Base-by-base conservation (phyloP, 2,329 filamentous ascomycete species). In the Fusarium annulatum region DNA sequence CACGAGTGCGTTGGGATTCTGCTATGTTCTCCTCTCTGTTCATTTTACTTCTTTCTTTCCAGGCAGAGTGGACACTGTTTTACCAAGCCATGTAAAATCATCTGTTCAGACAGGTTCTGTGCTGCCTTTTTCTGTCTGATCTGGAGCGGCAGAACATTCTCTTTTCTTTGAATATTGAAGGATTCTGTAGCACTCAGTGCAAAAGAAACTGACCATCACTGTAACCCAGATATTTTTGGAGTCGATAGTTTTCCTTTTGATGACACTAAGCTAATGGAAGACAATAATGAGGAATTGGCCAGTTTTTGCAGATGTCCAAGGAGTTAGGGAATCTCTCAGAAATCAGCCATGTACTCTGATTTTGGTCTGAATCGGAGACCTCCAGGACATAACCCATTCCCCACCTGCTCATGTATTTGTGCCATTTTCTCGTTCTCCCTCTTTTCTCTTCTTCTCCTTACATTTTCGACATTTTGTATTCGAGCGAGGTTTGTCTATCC, bases 291-390 rank as follows among this genome's bases (percentile, higher is more conserved):
- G 21, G 10, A 4, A 19, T 8, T 8, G 3, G 21, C 5, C 4
- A 4, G 0, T 10, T n/a, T 33, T 12, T 1, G 5, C 16, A 11
- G 18, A 16, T 30, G 19, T 48, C 30, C 21, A 3, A 48, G 45
- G 0, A 23, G 16, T 14, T 3, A 5, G n/a, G 12, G 6, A 21
- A 28, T 7, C 7, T 9, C 18, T 15, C n/a, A 2, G 14, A 1
- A 39, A 9, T 53, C 7, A 12, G 3, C 2, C 19, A n/a, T 39
- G 4, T 39, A 21, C 23, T 5, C 23, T n/a, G 1, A 5, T 16
- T 7, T 28, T 3, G 8, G 2, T 18, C 9, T 16, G 23, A 28
- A 9, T 21, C 14, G 1, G 2, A 21, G 9, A 3, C 0, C 19
- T n/a, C 11, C 19, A 3, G 1, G 7, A 18, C 19, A 39, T 9